Percentiles rank a stretch among this genome's conserved stretches.
Evolutionary conservation across 495 filamentous ascomycete species (phyloP).

Genomic region (Rostrohypoxylon terebratum): DNA sequence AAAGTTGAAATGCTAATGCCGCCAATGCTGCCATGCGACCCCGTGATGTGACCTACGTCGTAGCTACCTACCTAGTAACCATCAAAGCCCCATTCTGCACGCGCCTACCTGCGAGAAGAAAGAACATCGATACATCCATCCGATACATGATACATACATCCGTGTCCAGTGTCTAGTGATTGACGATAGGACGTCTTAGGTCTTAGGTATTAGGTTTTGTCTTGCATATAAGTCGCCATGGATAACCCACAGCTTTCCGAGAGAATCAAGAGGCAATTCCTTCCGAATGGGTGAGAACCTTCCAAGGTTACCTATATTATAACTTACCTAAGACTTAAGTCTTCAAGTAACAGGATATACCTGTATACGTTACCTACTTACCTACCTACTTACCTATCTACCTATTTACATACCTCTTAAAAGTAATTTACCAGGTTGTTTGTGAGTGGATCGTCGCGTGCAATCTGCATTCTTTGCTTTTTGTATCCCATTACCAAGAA

Average conservation of each 20-base stretch:
- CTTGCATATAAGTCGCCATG: conserved; percentile 8
- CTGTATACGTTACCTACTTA: too few species aligned
- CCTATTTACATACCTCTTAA: neutral
- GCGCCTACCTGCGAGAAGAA: conserved; percentile 28
- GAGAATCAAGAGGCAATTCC: neutral
- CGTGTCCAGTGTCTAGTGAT: too few species aligned
- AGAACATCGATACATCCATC: neutral
- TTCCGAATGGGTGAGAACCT: conserved; percentile 9
- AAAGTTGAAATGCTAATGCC: neutral
- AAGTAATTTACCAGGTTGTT: conserved; percentile 13
- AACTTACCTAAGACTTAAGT: too few species aligned
- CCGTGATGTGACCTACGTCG: conserved; percentile 33
- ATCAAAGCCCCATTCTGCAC: conserved; percentile 12
- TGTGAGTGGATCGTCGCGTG: conserved; percentile 28
- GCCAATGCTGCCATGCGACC: conserved; percentile 19
- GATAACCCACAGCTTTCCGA: neutral
- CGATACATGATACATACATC: too few species aligned
- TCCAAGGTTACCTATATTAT: too few species aligned
- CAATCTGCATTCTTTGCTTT: conserved; percentile 29
- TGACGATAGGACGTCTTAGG: conserved; percentile 2
- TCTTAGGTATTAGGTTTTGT: neutral
- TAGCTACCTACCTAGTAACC: conserved; percentile 11
- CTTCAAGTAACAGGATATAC: conserved; percentile 15
- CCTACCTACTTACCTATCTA: neutral
- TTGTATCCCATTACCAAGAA: conserved; percentile 3